Base-by-base conservation (phyloP, 371 early-diverging fungal species). In the Mortierella sp. region DNA sequence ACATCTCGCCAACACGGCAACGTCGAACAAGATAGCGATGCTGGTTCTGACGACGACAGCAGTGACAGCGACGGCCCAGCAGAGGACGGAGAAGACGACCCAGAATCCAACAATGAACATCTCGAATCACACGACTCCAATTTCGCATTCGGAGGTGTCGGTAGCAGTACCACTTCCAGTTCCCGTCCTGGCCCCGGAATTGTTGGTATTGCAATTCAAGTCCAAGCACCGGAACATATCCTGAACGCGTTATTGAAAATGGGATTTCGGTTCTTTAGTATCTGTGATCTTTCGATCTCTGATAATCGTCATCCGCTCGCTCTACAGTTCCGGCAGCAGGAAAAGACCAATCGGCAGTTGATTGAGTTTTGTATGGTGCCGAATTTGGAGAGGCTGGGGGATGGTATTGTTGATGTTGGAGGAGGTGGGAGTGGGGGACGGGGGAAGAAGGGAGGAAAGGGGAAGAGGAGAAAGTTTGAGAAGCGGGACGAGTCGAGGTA, bases 281-380 rank as follows among this genome's bases (percentile, higher is more conserved):
- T 86, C 76, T 78, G 82, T 26, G 87, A 86, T 44, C 78, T 86
- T 9, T 85, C 86, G 42, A 75, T 85, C 50, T 75, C 86, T 11
- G 87, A 86, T 26, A 34, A 26, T 26, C 75, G 76, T 9, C 87
- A 82, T 42, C 82, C 87, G 10, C 63, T 82, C 21, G 82, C 87
- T 1, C 57, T 82, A 19, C 82, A 82, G 70, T 86, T 86, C 45
- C 72, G 82, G 42, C 78, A 82, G 47, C 87, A 86, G 34, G 87
- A 86, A 34, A 80, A 65, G 47, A 60, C 78, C 73, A 86, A 86
- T 24, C 65, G 83, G 10, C 78, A 75, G 68, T 24, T 86, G 63
- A 82, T 86, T 48, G 80, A 86, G 76, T 86, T 86, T 55, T 86
- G 82, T 31, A 86, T 86, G 87, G 86, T 75, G 11, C 83, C 82